Conservation (phyloP, 768 basidiomycete genomes). For the Tricholoma matsutake region DNA sequence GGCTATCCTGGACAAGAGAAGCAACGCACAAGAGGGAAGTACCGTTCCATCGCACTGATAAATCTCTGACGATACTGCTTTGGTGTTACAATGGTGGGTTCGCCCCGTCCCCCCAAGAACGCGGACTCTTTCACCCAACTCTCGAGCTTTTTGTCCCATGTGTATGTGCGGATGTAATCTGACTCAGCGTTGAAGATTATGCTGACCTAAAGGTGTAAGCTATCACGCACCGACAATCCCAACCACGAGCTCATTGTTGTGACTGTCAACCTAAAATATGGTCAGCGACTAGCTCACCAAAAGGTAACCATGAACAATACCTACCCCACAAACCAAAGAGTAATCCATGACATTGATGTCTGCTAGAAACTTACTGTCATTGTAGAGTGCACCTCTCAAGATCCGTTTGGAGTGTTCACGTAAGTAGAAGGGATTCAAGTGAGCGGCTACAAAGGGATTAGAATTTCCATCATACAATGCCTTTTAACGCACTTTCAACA, state of each 20-base stretch:
- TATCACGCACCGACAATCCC: slow-evolving; percentile 86
- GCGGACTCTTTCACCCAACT: slow-evolving; percentile 97
- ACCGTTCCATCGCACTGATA: slow-evolving; percentile 84
- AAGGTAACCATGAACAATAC: slow-evolving; percentile 5
- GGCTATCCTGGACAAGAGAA: slow-evolving; percentile 1
- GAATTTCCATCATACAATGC: neutral
- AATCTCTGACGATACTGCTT: slow-evolving; percentile 91
- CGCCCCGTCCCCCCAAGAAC: slow-evolving; percentile 85
- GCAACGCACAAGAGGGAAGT: slow-evolving; percentile 73
- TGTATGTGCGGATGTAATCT: slow-evolving; percentile 96
- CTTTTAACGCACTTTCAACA: slow-evolving; percentile 65
- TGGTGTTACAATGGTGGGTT: slow-evolving; percentile 96
- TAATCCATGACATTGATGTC: slow-evolving; percentile 98
- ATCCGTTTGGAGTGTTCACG: slow-evolving; percentile 97
- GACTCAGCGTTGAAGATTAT: slow-evolving; percentile 6
- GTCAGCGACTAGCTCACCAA: neutral
- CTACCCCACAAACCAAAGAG: slow-evolving; percentile 83
- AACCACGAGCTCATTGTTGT: slow-evolving; percentile 86
- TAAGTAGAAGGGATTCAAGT: slow-evolving; percentile 87
- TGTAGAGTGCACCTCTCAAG: slow-evolving; percentile 84
- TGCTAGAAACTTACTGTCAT: slow-evolving; percentile 93
- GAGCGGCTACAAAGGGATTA: slow-evolving; percentile 53
- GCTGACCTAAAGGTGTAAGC: neutral
- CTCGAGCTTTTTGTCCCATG: slow-evolving; percentile 98
- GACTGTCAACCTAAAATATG: slow-evolving; percentile 65